phyloP scores from a whole-genome alignment of 2,329 filamentous ascomycete species.

The Aureobasidium sp. region DNA sequence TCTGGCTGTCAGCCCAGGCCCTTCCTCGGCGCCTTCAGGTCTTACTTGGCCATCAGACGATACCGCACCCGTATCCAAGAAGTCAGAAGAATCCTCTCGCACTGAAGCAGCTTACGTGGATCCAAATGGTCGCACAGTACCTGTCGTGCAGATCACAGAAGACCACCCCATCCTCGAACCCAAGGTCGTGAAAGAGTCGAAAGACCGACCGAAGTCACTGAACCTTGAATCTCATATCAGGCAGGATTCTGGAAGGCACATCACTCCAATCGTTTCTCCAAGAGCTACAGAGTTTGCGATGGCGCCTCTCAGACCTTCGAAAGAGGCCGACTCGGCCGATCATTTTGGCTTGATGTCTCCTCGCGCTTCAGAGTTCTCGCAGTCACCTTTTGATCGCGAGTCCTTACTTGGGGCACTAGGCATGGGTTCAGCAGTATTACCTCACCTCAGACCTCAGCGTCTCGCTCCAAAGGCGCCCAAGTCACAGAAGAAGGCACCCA shows the following conservation, averaged over 20 bases:
- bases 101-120: constrained; percentile 46
- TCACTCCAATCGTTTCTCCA: constrained; percentile 30
- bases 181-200: background rate
- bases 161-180: constrained; percentile 3
- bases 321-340: constrained; percentile 28
- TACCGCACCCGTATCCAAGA: background rate
- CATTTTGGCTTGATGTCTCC: constrained; percentile 35
- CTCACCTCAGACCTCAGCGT: constrained; percentile 8
- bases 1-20: constrained; percentile 44
- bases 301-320: constrained; percentile 27
- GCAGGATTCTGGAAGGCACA: constrained; percentile 14
- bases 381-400: constrained; percentile 29
- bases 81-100: constrained; percentile 39
- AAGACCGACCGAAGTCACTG: constrained; percentile 16
- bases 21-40: constrained; percentile 60
- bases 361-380: constrained; percentile 35
- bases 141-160: constrained; percentile 25
- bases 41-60: constrained; percentile 48
- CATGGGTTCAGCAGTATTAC: constrained; percentile 26
- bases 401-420: constrained; percentile 30
- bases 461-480: constrained; percentile 2
- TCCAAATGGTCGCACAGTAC: constrained; percentile 29
- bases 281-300: constrained; percentile 33
- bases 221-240: constrained; percentile 14
- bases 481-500: background rate